Percentiles rank a stretch among this genome's conserved stretches.
These are phyloP conservation scores for Phytophthora macrochlamydospora DNA, from an alignment of 352 stramenopile genomes.

Conservation along the genomic window DNA sequence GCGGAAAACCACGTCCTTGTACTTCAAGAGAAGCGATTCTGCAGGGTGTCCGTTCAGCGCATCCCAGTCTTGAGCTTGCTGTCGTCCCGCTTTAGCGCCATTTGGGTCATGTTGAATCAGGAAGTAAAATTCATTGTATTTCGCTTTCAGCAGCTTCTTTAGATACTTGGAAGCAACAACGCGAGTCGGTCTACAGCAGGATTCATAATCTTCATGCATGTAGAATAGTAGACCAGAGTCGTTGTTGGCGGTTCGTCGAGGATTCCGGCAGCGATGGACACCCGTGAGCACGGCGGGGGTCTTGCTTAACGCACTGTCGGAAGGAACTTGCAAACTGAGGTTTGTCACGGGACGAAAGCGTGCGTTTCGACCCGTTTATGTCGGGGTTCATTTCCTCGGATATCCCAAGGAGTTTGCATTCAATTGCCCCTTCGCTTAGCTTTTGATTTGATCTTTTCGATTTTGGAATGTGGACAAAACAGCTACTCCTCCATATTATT, in stretches of 20 bases:
- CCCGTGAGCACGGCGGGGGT: neutral
- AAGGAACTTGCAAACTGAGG: neutral
- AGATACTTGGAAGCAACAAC: neutral
- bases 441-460: slow-evolving; percentile 10
- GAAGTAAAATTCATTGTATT: slow-evolving; percentile 17
- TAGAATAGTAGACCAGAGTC: neutral
- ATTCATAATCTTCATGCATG: slow-evolving; percentile 2
- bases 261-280: neutral
- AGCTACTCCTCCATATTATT: slow-evolving; percentile 8
- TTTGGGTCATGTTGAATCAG: neutral
- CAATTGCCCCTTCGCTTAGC: slow-evolving; percentile 4
- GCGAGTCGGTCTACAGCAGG: neutral
- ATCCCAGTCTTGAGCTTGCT: neutral
- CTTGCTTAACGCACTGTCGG: neutral
- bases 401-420: slow-evolving; percentile 2
- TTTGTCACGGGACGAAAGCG: neutral
- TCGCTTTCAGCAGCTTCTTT: neutral
- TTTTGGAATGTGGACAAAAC: slow-evolving; percentile 14
- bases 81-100: neutral
- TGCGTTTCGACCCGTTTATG: neutral
- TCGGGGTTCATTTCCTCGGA: neutral
- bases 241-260: neutral
- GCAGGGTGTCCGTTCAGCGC: neutral
- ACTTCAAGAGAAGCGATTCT: neutral
- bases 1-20: neutral